Percentiles rank a stretch among this genome's conserved stretches.
These are phyloP conservation scores for Gossypium bickii DNA, from an alignment of 345 rosid genomes.

Conservation along the genomic window DNA sequence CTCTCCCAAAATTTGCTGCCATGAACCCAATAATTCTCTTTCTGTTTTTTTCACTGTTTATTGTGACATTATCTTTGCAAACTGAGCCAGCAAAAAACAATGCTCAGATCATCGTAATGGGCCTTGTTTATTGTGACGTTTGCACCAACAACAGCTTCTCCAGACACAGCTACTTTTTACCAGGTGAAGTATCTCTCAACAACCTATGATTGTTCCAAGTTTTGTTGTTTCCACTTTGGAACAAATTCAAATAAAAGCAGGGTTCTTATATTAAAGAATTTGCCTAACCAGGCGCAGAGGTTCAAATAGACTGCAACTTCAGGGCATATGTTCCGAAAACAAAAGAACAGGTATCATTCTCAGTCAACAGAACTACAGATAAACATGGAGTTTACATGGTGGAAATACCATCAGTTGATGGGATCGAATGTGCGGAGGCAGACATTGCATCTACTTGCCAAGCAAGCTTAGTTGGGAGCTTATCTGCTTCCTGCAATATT, in stretches of 20 bases:
- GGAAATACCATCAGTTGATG: slow-evolving; percentile 71
- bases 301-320: slow-evolving; percentile 74
- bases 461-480: slow-evolving; percentile 61
- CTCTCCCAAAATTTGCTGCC: slow-evolving; percentile 23
- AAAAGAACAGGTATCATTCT: slow-evolving; percentile 54
- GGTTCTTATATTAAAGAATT: neutral
- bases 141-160: slow-evolving; percentile 97
- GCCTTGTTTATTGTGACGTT: slow-evolving; percentile 88
- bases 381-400: slow-evolving; percentile 69
- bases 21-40: slow-evolving; percentile 43
- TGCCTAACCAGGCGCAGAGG: slow-evolving; percentile 64
- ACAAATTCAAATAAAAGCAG: neutral
- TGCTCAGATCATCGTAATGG: slow-evolving; percentile 72
- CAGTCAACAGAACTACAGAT: slow-evolving; percentile 86
- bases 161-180: slow-evolving; percentile 89
- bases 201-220: neutral
- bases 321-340: slow-evolving; percentile 53
- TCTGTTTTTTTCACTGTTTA: slow-evolving; percentile 35
- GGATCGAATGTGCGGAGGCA: slow-evolving; percentile 63
- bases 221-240: neutral
- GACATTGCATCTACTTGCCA: slow-evolving; percentile 60
- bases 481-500: slow-evolving; percentile 58
- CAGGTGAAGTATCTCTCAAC: slow-evolving; percentile 43
- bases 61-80: slow-evolving; percentile 33
- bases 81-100: slow-evolving; percentile 22